Percentiles rank a stretch among this genome's conserved stretches.
phyloP scores from a whole-genome alignment of 148 eudicot genomes.

The Hydrangea macrophylla region DNA sequence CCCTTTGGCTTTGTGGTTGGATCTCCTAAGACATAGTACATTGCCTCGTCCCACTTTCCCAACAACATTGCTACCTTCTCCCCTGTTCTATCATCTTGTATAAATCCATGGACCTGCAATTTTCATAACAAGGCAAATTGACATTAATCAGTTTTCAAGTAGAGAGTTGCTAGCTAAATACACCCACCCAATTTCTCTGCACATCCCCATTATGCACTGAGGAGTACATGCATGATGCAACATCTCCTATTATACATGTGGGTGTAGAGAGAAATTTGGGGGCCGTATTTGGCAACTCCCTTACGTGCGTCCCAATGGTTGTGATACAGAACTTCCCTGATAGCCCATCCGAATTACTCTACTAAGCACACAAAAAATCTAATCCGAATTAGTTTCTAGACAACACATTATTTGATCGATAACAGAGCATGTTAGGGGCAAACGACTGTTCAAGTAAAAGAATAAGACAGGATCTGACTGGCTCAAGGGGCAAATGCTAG shows the following conservation, averaged over 20 bases:
- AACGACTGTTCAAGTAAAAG: background rate
- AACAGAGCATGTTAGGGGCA: slow-evolving; percentile 5
- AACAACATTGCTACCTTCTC: slow-evolving; percentile 90
- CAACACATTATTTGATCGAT: background rate
- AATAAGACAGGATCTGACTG: background rate
- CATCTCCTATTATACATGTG: too few relatives aligned
- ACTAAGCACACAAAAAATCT: background rate
- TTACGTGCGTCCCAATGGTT: background rate
- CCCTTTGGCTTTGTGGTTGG: slow-evolving; percentile 88
- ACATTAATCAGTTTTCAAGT: background rate
- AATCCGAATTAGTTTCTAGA: background rate
- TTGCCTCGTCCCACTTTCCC: slow-evolving; percentile 99
- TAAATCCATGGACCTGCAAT: slow-evolving; percentile 88
- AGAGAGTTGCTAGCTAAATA: background rate
- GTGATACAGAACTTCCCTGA: background rate
- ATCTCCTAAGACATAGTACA: slow-evolving; percentile 94
- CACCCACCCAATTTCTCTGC: too few relatives aligned
- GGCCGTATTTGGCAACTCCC: too few relatives aligned
- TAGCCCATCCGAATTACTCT: background rate
- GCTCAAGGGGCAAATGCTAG: too few relatives aligned
- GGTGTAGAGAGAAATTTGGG: too few relatives aligned
- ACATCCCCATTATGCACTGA: too few relatives aligned
- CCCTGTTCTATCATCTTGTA: slow-evolving; percentile 88
- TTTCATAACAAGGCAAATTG: background rate
- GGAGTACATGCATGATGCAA: too few relatives aligned